Evolutionary conservation across 768 basidiomycete species (phyloP).

Genomic region (Pholiota molesta): DNA sequence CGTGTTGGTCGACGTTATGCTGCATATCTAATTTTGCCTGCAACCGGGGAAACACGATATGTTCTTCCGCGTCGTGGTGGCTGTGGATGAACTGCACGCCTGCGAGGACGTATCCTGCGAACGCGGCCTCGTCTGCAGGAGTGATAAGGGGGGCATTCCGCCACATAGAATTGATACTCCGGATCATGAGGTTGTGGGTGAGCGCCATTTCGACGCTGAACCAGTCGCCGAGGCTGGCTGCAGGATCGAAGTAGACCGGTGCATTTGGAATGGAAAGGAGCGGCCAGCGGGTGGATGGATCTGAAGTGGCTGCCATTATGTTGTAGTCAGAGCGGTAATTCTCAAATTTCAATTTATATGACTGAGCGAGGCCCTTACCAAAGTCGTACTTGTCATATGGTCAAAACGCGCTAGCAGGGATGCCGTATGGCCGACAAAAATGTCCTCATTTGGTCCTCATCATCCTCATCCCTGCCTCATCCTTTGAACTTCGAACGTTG

Average conservation of each 20-base stretch:
- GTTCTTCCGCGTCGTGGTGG: slow-evolving; percentile 9
- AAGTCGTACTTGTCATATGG: too few relatives aligned
- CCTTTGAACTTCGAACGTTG: too few relatives aligned
- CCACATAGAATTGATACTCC: slow-evolving; percentile 21
- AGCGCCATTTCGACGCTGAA: slow-evolving; percentile 21
- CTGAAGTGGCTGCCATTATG: not conserved
- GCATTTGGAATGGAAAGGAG: not conserved
- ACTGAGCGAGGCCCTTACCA: too few relatives aligned
- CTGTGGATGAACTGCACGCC: not conserved
- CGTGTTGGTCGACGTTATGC: slow-evolving; percentile 16
- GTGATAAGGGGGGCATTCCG: slow-evolving; percentile 9
- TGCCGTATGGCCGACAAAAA: too few relatives aligned
- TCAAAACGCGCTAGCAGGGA: too few relatives aligned
- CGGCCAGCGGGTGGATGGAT: not conserved
- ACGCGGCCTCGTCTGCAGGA: slow-evolving; percentile 7
- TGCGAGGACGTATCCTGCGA: slow-evolving; percentile 7
- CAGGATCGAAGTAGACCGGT: not conserved
- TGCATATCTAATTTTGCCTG: slow-evolving; percentile 11
- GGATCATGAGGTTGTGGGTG: slow-evolving; percentile 27
- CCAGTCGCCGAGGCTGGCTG: not conserved
- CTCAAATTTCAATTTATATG: too few relatives aligned
- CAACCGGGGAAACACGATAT: slow-evolving; percentile 8
- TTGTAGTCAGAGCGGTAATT: not conserved
- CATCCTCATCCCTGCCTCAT: too few relatives aligned
- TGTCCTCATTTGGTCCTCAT: too few relatives aligned